phyloP scores from a whole-genome alignment of 192 early-diverging fungal species.

The Umbelopsis vinacea region DNA sequence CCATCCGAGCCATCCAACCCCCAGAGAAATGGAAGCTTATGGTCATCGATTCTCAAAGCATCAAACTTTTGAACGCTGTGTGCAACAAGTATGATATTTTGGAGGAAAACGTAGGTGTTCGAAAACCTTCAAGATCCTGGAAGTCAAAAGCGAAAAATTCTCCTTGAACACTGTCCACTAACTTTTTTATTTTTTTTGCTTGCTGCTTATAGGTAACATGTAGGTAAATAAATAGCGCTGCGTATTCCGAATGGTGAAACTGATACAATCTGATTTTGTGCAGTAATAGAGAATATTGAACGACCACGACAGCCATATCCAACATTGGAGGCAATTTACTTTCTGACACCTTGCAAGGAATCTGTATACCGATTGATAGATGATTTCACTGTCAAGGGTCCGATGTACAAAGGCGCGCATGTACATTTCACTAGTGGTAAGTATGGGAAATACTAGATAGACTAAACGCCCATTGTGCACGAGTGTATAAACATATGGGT shows the following conservation, averaged over 20 bases:
- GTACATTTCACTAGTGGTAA: constrained; percentile 62
- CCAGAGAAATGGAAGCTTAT: constrained; percentile 82
- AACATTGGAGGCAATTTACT: constrained; percentile 63
- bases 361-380: constrained; percentile 64
- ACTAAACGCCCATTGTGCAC: neutral
- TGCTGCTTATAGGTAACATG: constrained; percentile 11
- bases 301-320: constrained; percentile 61
- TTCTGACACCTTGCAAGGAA: constrained; percentile 63
- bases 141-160: no score
- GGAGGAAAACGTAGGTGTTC: constrained; percentile 65
- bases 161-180: neutral
- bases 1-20: constrained; percentile 76
- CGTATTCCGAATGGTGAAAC: neutral
- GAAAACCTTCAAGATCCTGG: neutral
- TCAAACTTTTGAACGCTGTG: constrained; percentile 71
- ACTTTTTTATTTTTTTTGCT: neutral
- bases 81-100: constrained; percentile 81
- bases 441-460: constrained; percentile 5
- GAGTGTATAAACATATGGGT: constrained; percentile 17
- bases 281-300: constrained; percentile 66
- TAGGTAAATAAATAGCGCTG: constrained; percentile 1
- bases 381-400: constrained; percentile 54
- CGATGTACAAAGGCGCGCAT: constrained; percentile 67
- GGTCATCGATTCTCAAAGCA: constrained; percentile 75
- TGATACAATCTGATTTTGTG: neutral